phyloP scores from a whole-genome alignment of 768 basidiomycete species.

The Psilocybe tampanensis region DNA sequence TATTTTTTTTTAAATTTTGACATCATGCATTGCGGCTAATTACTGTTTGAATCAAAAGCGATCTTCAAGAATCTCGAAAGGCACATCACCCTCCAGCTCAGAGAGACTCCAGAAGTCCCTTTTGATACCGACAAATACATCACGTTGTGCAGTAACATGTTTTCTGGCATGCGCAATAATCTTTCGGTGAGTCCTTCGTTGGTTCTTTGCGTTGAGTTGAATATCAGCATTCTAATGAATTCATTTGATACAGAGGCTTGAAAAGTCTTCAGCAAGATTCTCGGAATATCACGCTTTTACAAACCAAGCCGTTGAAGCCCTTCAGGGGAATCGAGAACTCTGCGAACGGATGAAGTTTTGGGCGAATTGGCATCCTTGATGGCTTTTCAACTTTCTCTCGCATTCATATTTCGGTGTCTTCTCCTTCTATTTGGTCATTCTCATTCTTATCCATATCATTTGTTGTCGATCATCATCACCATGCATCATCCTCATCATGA shows the following conservation, averaged over 20 bases:
- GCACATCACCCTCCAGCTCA: slow-evolving; percentile 30
- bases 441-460: neutral
- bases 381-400: too few relatives aligned
- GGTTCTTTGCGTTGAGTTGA: neutral
- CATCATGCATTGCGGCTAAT: too few relatives aligned
- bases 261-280: slow-evolving; percentile 13
- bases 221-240: slow-evolving; percentile 3
- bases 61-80: slow-evolving; percentile 46
- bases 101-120: slow-evolving; percentile 20
- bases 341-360: slow-evolving; percentile 31
- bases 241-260: slow-evolving; percentile 16
- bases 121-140: slow-evolving; percentile 39
- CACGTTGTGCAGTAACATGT: slow-evolving; percentile 44
- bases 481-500: neutral
- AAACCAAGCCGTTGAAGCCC: slow-evolving; percentile 26
- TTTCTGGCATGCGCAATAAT: slow-evolving; percentile 54
- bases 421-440: neutral
- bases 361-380: neutral
- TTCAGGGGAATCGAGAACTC: slow-evolving; percentile 33
- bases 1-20: neutral
- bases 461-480: neutral
- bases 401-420: neutral
- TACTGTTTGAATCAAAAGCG: slow-evolving; percentile 28
- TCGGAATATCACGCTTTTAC: slow-evolving; percentile 36
- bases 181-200: slow-evolving; percentile 36